Evolutionary conservation across 2,329 filamentous ascomycete species (phyloP).

Genomic region (Neonectria punicea): DNA sequence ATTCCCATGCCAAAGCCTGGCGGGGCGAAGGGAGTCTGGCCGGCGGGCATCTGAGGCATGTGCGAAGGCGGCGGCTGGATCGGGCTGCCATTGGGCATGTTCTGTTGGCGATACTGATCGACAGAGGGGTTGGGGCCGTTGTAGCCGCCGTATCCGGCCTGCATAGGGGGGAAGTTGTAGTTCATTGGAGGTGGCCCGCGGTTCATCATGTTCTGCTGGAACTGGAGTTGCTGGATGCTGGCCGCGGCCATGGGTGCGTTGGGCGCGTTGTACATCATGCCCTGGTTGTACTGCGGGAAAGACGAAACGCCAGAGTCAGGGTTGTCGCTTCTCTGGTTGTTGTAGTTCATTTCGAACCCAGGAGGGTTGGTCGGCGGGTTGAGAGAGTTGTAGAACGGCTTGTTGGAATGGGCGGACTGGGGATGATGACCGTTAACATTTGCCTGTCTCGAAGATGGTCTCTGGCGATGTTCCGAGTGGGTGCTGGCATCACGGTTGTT

Average conservation of each 20-base stretch:
- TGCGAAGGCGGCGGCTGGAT: constrained; percentile 57
- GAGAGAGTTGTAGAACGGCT: constrained; percentile 65
- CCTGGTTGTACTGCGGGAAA: constrained; percentile 63
- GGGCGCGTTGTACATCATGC: constrained; percentile 61
- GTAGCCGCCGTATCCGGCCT: constrained; percentile 65
- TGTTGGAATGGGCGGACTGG: constrained; percentile 54
- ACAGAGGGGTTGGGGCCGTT: constrained; percentile 58
- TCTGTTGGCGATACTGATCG: constrained; percentile 67
- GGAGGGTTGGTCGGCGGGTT: constrained; percentile 53
- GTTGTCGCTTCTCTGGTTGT: constrained; percentile 63
- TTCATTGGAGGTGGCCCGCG: constrained; percentile 64
- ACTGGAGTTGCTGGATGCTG: constrained; percentile 66
- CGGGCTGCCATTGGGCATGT: constrained; percentile 62
- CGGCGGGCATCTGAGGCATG: constrained; percentile 54
- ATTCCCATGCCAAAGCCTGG: constrained; percentile 63
- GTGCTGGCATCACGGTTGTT: constrained; percentile 57
- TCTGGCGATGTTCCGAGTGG: constrained; percentile 61
- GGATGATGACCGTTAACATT: constrained; percentile 56
- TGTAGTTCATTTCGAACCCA: constrained; percentile 64
- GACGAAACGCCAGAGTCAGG: constrained; percentile 60
- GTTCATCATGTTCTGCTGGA: constrained; percentile 68
- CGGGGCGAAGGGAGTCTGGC: constrained; percentile 58
- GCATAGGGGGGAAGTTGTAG: constrained; percentile 68
- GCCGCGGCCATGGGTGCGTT: constrained; percentile 58
- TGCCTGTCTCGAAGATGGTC: constrained; percentile 66